Conservation (phyloP, 2,329 filamentous ascomycete genomes). For the Sclerotinia trifoliorum region DNA sequence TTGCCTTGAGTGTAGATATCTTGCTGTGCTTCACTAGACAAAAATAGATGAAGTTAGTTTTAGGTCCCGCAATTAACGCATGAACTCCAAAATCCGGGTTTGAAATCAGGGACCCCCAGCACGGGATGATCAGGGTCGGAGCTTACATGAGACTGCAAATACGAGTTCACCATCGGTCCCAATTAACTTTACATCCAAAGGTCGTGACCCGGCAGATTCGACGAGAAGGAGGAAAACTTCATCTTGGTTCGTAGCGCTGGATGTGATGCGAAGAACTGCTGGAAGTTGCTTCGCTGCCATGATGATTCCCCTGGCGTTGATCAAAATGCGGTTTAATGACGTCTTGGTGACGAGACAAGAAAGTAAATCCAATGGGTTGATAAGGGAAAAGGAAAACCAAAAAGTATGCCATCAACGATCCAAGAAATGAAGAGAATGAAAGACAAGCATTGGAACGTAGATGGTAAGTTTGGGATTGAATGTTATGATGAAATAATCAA, state of each 20-base stretch:
- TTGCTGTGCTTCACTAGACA: conserved; percentile 56
- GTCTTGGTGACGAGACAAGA: conserved; percentile 21
- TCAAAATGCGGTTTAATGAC: background rate
- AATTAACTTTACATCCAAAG: conserved; percentile 64
- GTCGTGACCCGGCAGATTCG: conserved; percentile 47
- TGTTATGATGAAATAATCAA: background rate
- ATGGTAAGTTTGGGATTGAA: too few species aligned
- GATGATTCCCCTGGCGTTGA: background rate
- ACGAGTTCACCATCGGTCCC: conserved; percentile 55
- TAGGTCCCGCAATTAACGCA: conserved; percentile 36
- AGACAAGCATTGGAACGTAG: background rate
- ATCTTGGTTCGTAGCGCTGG: conserved; percentile 37
- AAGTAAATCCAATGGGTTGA: background rate
- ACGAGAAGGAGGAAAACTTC: conserved; percentile 62
- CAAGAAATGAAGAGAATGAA: background rate
- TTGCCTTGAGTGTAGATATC: conserved; percentile 52
- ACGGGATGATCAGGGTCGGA: conserved; percentile 30
- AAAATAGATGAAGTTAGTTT: conserved; percentile 27
- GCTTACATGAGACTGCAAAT: conserved; percentile 36
- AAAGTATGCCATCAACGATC: too few species aligned
- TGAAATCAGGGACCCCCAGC: conserved; percentile 28
- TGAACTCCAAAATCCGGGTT: conserved; percentile 28
- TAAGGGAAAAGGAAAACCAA: background rate
- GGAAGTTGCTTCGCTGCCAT: conserved; percentile 29
- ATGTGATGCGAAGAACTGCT: conserved; percentile 55